Evolutionary conservation across 352 stramenopile genomes (phyloP).

Genomic region (Lagenidium giganteum): DNA sequence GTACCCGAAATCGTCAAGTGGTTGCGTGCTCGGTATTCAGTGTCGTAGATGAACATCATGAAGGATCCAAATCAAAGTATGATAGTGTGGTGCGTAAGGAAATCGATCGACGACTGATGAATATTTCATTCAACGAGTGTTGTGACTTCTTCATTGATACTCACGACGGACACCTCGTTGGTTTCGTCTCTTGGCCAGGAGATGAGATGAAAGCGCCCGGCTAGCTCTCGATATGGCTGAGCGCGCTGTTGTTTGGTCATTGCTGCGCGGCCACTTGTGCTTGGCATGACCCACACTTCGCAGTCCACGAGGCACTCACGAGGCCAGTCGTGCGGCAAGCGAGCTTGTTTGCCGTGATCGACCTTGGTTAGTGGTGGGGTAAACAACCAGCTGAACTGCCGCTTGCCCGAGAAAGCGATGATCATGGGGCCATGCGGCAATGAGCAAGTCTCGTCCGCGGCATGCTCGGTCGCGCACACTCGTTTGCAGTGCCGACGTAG

Average conservation of each 20-base stretch:
- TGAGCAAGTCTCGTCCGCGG: slow-evolving; percentile 15
- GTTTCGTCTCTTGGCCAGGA: slow-evolving; percentile 24
- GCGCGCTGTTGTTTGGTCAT: slow-evolving; percentile 75
- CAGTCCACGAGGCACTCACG: slow-evolving; percentile 42
- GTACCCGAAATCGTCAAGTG: slow-evolving; percentile 32
- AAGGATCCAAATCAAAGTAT: slow-evolving; percentile 1
- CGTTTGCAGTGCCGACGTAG: slow-evolving; percentile 45
- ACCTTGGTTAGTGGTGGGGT: slow-evolving; percentile 61
- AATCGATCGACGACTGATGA: slow-evolving; percentile 1
- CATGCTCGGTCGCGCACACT: slow-evolving; percentile 43
- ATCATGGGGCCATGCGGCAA: slow-evolving; percentile 54
- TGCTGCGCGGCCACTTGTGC: slow-evolving; percentile 72
- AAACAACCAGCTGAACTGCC: slow-evolving; percentile 84
- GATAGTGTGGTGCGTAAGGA: neutral
- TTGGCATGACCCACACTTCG: slow-evolving; percentile 82
- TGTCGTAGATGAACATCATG: neutral
- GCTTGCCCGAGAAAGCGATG: slow-evolving; percentile 84
- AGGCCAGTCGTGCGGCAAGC: slow-evolving; percentile 66
- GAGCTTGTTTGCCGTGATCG: slow-evolving; percentile 45
- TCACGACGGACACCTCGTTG: neutral
- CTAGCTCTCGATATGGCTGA: slow-evolving; percentile 65
- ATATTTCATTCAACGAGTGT: no score
- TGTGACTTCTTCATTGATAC: neutral
- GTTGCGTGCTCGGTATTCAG: slow-evolving; percentile 4
- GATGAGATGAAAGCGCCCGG: slow-evolving; percentile 47